A percentile compares a stretch with the other conserved stretches of the same genome.
Conservation (phyloP, 1,284 basidiomycete genomes). For the Neotropicomus parvogracilis region DNA sequence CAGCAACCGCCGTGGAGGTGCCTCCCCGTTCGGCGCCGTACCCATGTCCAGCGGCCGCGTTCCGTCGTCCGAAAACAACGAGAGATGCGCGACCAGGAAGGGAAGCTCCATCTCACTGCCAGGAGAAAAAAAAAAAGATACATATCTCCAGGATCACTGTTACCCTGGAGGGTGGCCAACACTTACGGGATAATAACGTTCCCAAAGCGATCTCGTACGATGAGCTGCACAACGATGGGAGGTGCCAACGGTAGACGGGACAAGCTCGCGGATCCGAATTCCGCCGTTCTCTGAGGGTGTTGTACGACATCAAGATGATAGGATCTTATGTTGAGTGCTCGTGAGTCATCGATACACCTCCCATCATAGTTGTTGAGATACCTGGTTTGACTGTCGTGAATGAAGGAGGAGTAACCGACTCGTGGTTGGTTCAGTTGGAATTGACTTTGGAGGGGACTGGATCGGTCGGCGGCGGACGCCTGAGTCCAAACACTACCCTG, state of each 20-base stretch:
- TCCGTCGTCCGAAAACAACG: conserved; percentile 64
- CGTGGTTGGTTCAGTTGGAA: conserved; percentile 42
- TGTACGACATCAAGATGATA: conserved; percentile 79
- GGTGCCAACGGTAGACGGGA: conserved; percentile 81
- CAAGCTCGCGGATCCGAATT: conserved; percentile 70
- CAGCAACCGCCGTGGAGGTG: conserved; percentile 55
- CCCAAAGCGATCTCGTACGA: conserved; percentile 66
- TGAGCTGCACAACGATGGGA: conserved; percentile 74
- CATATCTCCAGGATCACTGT: conserved; percentile 23
- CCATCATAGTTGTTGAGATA: conserved; percentile 27
- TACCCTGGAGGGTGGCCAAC: conserved; percentile 21
- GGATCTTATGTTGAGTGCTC: conserved; percentile 41
- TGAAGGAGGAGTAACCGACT: conserved; percentile 52
- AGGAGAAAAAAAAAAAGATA: conserved; percentile 19
- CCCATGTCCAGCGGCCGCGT: conserved; percentile 54
- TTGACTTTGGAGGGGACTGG: conserved; percentile 35
- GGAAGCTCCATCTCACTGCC: conserved; percentile 73
- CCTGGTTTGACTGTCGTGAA: conserved; percentile 51
- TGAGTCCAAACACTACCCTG: conserved; percentile 30
- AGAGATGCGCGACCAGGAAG: conserved; percentile 78
- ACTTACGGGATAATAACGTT: conserved; percentile 68
- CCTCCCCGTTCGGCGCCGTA: conserved; percentile 42
- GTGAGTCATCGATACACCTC: conserved; percentile 22
- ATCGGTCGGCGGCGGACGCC: conserved; percentile 24
- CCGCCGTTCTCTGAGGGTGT: conserved; percentile 73